phyloP scores from a whole-genome alignment of 768 basidiomycete species.

The Tulasnella sp. region DNA sequence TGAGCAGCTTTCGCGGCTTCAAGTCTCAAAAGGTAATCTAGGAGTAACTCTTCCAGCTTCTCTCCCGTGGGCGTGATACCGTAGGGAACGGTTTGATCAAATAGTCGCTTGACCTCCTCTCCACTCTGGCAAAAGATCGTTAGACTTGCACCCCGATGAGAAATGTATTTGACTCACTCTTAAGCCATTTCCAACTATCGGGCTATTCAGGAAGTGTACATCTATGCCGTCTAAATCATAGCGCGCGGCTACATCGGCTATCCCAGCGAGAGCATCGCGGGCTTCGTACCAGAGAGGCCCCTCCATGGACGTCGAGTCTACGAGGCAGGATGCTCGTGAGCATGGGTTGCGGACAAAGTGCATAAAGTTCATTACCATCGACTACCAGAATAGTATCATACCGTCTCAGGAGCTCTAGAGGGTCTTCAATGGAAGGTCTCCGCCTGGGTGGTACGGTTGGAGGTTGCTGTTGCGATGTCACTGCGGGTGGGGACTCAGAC shows the following conservation, averaged over 20 bases:
- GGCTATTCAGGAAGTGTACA: slow-evolving; percentile 45
- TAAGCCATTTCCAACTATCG: slow-evolving; percentile 25
- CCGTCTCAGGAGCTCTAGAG: slow-evolving; percentile 19
- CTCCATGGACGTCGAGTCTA: slow-evolving; percentile 50
- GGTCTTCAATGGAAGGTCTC: slow-evolving; percentile 14
- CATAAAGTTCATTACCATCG: slow-evolving; percentile 2
- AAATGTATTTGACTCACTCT: slow-evolving; percentile 24
- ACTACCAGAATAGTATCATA: slow-evolving; percentile 50
- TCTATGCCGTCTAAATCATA: slow-evolving; percentile 54
- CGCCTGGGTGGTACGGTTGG: neutral
- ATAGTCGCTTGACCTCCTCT: slow-evolving; percentile 30
- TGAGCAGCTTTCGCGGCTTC: slow-evolving; percentile 25
- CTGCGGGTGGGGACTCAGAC: neutral
- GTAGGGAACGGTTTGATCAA: slow-evolving; percentile 32
- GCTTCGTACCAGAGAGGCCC: slow-evolving; percentile 42
- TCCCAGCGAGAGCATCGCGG: slow-evolving; percentile 33
- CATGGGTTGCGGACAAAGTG: neutral
- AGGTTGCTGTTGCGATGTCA: neutral
- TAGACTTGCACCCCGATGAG: neutral
- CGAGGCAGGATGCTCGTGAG: neutral
- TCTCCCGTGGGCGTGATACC: slow-evolving; percentile 32
- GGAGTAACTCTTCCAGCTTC: slow-evolving; percentile 31
- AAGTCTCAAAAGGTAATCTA: slow-evolving; percentile 28
- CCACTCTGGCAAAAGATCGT: slow-evolving; percentile 30
- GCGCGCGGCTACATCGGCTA: slow-evolving; percentile 37